phyloP scores from a whole-genome alignment of 768 basidiomycete species.

The Boletales sp. region DNA sequence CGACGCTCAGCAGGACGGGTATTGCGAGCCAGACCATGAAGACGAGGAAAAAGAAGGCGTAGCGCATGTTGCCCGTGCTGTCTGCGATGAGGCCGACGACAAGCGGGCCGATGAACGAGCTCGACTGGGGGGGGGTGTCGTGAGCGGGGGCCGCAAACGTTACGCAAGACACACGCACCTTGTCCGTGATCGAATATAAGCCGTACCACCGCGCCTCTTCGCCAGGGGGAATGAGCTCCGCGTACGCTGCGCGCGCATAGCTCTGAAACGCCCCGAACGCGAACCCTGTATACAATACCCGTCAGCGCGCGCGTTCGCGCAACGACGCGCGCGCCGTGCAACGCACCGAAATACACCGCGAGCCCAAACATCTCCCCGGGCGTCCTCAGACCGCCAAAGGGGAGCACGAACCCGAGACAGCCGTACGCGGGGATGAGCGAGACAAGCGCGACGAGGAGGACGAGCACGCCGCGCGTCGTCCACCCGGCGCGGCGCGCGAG shows the following conservation, averaged over 20 bases:
- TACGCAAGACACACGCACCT: constrained; percentile 40
- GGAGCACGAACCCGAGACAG: constrained; percentile 68
- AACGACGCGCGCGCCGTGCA: not conserved
- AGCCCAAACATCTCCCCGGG: constrained; percentile 83
- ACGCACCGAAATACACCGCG: constrained; percentile 74
- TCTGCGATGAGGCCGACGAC: constrained; percentile 88
- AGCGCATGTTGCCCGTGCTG: constrained; percentile 86
- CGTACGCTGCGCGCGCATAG: constrained; percentile 83
- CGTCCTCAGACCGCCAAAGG: constrained; percentile 73
- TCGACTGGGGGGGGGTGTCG: constrained; percentile 63
- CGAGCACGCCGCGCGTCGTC: constrained; percentile 66
- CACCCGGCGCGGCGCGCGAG: constrained; percentile 63
- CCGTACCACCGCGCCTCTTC: constrained; percentile 91
- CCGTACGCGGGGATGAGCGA: constrained; percentile 75
- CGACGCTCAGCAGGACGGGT: constrained; percentile 68
- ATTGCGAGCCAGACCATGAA: constrained; percentile 78
- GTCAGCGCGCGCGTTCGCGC: not conserved
- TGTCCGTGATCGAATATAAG: constrained; percentile 88
- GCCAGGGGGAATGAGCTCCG: constrained; percentile 79
- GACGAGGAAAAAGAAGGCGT: constrained; percentile 85
- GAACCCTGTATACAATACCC: constrained; percentile 37
- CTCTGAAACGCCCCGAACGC: constrained; percentile 91
- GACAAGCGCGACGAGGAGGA: constrained; percentile 63
- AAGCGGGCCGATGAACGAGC: constrained; percentile 88
- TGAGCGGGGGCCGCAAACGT: not conserved